Base-by-base conservation (phyloP, 1,284 basidiomycete genomes). In the Leccinum pachyderme region DNA sequence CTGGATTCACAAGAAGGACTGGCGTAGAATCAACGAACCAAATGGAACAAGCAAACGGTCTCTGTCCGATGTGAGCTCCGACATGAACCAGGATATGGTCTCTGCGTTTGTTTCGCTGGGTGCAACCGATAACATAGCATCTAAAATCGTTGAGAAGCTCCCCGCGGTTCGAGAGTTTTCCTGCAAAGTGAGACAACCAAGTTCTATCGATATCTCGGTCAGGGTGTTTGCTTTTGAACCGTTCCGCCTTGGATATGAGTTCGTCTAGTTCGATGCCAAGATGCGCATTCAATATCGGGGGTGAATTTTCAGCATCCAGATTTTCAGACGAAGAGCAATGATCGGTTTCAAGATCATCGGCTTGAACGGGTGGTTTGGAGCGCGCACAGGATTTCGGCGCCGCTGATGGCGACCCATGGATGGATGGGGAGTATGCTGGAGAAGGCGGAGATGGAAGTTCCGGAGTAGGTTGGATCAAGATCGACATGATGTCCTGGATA, bases 61-160 rank as follows among this genome's bases (percentile, higher is more conserved):
- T 72, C 61, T 87, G 81, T 54, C 84, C 81, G 47, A 89, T 75
- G 64, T 88, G 86, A 15, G 82, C 82, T 33, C 86, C 85, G 22
- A 88, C 77, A 59, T 88, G 86, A 44, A 86, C 84, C 41, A 86
- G 67, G 60, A 88, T 88, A 60, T 88, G 86, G 63, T 88, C 86
- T 53, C 83, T 75, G 53, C 86, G 75, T 67, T 83, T 87, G 72
- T 87, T 87, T 43, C 70, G 76, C 65, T 87, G 86, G 33, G 72
- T 66, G 65, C 85, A 87, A 4, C 81, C 86, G 18, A 72, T 61
- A 37, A 87, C 72, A 63, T 87, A 87, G 61, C 85, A 87, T 44
- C 86, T 75, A 61, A 81, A 87, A 44, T 85, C 81, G n/a, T 76
- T 73, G 13, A 83, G 64, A 11, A 79, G 72, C 61, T 81, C 78